Evolutionary conservation across 2,329 filamentous ascomycete species (phyloP), one percentile per base, ranked within the genome.

Genomic region (Lasiodiplodia gonubiensis): DNA sequence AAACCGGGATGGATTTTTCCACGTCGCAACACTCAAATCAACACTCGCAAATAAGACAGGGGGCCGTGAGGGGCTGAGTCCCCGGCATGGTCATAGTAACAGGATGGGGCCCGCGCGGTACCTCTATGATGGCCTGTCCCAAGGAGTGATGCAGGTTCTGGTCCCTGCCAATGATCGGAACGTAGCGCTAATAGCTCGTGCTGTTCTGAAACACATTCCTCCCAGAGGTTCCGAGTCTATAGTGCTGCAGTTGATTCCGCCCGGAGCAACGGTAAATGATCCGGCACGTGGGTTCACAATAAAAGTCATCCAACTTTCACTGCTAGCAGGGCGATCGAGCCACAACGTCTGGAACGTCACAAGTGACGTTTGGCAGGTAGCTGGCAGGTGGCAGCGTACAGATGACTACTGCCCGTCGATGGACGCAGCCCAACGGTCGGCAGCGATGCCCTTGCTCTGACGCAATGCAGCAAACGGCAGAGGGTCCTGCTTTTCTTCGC

Each of bases 401-500:
- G 39, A 46, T 46, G 39, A n/a, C 39, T 8, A 18, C 42, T 21
- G 39, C 16, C 14, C 18, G 18, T 42, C 16, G 39, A 42, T 33
- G 30, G 30, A 33, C n/a, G n/a, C n/a, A n/a, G n/a, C n/a, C n/a
- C 53, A 39, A 55, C 21, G 10, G n/a, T 57, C 11, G 55, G 39
- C 55, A 60, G 27, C 23, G 30, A 21, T n/a, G 30, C 5, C 46
- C 18, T 21, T 8, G 39, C 12, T 48, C 37, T 60, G 55, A 30
- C 55, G 55, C 39, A 60, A 59, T 42, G 53, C n/a, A 23, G 14
- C 14, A 33, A 48, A 23, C 37, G 25, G n/a, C 25, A 30, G 42
- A 48, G 25, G 16, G 30, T 35, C 39, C 48, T 60, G 55, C 55
- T 60, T 60, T 49, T 10, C 16, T 42, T 42, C 39, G 16, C 39